Evolutionary conservation across 306 rosid species (phyloP), one percentile per base, ranked within the genome.

Genomic region (Mimosa pudica): DNA sequence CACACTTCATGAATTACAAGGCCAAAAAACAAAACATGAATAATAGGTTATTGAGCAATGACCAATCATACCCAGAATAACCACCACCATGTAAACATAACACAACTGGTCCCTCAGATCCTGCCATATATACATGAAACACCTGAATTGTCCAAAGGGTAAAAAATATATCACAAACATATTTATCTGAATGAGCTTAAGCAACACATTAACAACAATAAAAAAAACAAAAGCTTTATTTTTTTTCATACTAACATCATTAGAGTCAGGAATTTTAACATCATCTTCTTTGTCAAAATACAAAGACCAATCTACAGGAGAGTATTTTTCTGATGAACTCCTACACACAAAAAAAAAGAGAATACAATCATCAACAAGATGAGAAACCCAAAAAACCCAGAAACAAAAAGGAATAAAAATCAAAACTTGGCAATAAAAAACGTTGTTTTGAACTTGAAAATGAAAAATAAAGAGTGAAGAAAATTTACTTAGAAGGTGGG

Each of bases 41-140:
- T 48, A 72, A 54, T 33, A 73, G 4, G 64, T 9, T 41, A 20
- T 61, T 12, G 7, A 65, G 81, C 18, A 60, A 57, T 38, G 73
- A 38, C 14, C 36, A 38, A 78, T 20, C 90, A 84, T 89, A 95
- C 98, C 98, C 98, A 47, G 94, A 91, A 83, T 85, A 92, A 65
- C 98, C 98, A 70, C 98, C 98, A 80, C 98, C 98, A 68, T 95
- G 98, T 46, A 95, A 87, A 85, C 96, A 95, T 80, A 95, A 90
- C 18, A 95, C 94, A 80, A 95, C 97, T 0, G 98, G 98, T 0
- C 98, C 98, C 84, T 95, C 98, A 48, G 88, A 89, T 91, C 98
- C 98, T 44, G 98, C 97, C 90, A 70, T 85, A 81, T 92, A 95
- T 70, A 95, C 88, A 90, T 95, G 98, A 86, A 95, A 95, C 6